phyloP scores from a whole-genome alignment of 257 asterid species.

The Forsythia suspensa region DNA sequence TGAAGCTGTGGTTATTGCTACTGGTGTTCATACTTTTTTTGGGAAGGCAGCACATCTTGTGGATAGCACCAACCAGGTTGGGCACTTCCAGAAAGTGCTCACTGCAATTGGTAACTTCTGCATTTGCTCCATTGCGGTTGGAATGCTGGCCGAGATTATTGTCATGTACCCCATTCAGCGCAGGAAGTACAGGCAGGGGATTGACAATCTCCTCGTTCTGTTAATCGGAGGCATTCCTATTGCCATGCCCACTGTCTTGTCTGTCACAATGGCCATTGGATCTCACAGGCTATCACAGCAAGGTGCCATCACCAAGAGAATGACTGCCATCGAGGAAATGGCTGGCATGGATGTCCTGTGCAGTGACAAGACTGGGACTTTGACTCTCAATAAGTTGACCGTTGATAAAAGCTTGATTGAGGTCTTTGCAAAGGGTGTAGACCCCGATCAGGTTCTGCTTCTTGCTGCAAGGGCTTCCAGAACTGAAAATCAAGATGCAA shows the following conservation, averaged over 20 bases:
- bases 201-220: constrained; percentile 91
- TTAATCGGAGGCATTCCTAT: constrained; percentile 98
- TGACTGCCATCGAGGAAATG: neutral
- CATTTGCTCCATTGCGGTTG: constrained; percentile 87
- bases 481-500: constrained; percentile 94
- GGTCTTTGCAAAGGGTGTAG: constrained; percentile 71
- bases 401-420: neutral
- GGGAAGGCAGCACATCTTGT: constrained; percentile 99
- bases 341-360: neutral
- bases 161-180: constrained; percentile 97
- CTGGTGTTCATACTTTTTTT: constrained; percentile 97
- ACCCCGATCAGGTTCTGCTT: constrained; percentile 76
- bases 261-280: constrained; percentile 99
- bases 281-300: constrained; percentile 65
- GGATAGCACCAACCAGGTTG: constrained; percentile 95
- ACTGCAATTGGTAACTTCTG: constrained; percentile 98
- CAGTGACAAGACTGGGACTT: neutral
- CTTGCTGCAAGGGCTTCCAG: constrained; percentile 95
- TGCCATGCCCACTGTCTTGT: constrained; percentile 97
- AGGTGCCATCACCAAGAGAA: neutral
- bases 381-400: neutral
- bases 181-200: constrained; percentile 83
- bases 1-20: constrained; percentile 94
- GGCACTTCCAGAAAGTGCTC: constrained; percentile 96
- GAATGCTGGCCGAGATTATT: constrained; percentile 78